Percentiles rank a stretch among this genome's conserved stretches.
phyloP scores from a whole-genome alignment of 169 alveolate species.

The Cryptosporidium canis region DNA sequence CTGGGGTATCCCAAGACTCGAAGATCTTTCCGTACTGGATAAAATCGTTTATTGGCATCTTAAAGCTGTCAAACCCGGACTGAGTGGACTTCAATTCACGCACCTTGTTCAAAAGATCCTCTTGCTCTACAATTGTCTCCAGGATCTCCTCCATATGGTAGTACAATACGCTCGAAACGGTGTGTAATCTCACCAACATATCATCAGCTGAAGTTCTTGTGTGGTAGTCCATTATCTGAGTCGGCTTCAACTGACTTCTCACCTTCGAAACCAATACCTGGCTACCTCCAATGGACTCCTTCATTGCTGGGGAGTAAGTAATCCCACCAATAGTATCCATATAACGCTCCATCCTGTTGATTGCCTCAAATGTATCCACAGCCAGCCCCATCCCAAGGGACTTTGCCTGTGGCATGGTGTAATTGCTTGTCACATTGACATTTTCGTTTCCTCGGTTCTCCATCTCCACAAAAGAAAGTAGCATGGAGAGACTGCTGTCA shows the following conservation, averaged over 20 bases:
- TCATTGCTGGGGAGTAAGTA: constrained; percentile 59
- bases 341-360: constrained; percentile 54
- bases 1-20: constrained; percentile 72
- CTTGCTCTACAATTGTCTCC: constrained; percentile 66
- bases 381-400: constrained; percentile 54
- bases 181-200: constrained; percentile 38
- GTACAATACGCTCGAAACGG: constrained; percentile 40
- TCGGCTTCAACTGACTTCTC: constrained; percentile 63
- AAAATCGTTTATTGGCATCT: constrained; percentile 70
- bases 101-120: constrained; percentile 38
- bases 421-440: neutral
- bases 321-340: constrained; percentile 68
- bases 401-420: constrained; percentile 27
- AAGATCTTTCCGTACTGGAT: constrained; percentile 55
- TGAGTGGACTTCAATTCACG: constrained; percentile 61
- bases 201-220: constrained; percentile 63
- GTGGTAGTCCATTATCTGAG: constrained; percentile 70
- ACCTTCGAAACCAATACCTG: constrained; percentile 60
- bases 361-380: constrained; percentile 71
- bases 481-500: constrained; percentile 66
- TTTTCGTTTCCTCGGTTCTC: neutral
- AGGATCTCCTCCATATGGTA: constrained; percentile 59
- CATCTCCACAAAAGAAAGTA: constrained; percentile 43
- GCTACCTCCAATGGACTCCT: constrained; percentile 65
- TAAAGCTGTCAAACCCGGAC: constrained; percentile 64